phyloP scores from a whole-genome alignment of 202 grass and related monocot genomes.

The Bolboschoenoplectus hybrid region DNA sequence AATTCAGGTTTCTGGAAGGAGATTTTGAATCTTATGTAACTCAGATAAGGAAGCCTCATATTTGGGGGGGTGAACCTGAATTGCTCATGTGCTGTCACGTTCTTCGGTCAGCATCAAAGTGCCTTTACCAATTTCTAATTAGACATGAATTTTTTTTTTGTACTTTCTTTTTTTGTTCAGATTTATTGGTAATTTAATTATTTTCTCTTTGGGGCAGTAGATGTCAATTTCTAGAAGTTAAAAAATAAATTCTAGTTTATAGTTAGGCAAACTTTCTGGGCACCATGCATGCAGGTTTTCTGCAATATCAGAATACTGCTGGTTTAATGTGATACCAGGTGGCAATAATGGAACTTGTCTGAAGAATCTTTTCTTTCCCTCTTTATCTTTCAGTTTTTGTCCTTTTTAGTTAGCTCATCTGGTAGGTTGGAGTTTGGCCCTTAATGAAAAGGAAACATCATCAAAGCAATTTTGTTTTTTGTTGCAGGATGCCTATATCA shows the following conservation, averaged over 20 bases:
- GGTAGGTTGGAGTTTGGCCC: neutral
- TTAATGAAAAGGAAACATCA: neutral
- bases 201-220: neutral
- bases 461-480: neutral
- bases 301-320: conserved; percentile 9
- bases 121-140: neutral
- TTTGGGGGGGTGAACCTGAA: conserved; percentile 94
- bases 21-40: conserved; percentile 88
- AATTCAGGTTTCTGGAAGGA: conserved; percentile 81
- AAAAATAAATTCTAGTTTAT: neutral
- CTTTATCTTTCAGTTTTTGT: neutral
- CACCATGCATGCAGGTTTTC: neutral
- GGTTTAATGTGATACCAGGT: neutral
- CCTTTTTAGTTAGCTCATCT: neutral
- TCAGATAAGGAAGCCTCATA: conserved; percentile 85
- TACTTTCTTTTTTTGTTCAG: neutral
- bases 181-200: neutral
- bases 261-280: neutral
- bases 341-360: neutral
- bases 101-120: conserved; percentile 50
- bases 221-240: neutral
- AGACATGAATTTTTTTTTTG: neutral
- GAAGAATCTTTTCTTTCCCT: neutral
- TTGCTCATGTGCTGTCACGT: conserved; percentile 96
- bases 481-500: conserved; percentile 84